These are phyloP conservation scores for Spathaspora boniae DNA, from an alignment of 805 yeast species.

Conservation along the genomic window DNA sequence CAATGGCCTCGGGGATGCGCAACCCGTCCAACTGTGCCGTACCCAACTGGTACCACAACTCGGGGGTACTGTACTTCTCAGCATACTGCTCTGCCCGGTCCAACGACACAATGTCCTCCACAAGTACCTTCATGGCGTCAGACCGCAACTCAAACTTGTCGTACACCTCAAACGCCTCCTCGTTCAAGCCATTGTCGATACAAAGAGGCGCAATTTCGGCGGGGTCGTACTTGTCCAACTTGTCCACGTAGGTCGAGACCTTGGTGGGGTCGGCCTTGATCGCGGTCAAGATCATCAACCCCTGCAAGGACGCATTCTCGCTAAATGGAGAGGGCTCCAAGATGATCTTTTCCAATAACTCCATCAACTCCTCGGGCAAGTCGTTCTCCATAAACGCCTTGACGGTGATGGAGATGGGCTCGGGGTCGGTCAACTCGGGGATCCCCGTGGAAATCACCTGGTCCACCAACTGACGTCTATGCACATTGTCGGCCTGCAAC, in stretches of 20 bases:
- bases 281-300: conserved; percentile 87
- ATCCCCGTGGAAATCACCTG: conserved; percentile 95
- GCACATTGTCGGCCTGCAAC: conserved; percentile 67
- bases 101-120: conserved; percentile 88
- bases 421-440: conserved; percentile 89
- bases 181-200: conserved; percentile 81
- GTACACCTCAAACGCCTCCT: conserved; percentile 93
- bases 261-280: conserved; percentile 90
- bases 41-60: conserved; percentile 93
- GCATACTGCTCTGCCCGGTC: conserved; percentile 95
- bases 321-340: conserved; percentile 96
- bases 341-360: conserved; percentile 91
- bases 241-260: conserved; percentile 80
- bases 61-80: conserved; percentile 80
- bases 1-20: conserved; percentile 86
- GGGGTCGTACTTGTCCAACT: conserved; percentile 87
- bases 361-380: conserved; percentile 88
- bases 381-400: conserved; percentile 96
- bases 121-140: conserved; percentile 85
- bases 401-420: conserved; percentile 89
- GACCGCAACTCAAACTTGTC: conserved; percentile 73
- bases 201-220: conserved; percentile 91
- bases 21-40: conserved; percentile 93
- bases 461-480: conserved; percentile 88
- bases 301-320: conserved; percentile 93